Evolutionary conservation across 2,329 filamentous ascomycete species (phyloP).

Genomic region (Tolypocladium ovalisporum): DNA sequence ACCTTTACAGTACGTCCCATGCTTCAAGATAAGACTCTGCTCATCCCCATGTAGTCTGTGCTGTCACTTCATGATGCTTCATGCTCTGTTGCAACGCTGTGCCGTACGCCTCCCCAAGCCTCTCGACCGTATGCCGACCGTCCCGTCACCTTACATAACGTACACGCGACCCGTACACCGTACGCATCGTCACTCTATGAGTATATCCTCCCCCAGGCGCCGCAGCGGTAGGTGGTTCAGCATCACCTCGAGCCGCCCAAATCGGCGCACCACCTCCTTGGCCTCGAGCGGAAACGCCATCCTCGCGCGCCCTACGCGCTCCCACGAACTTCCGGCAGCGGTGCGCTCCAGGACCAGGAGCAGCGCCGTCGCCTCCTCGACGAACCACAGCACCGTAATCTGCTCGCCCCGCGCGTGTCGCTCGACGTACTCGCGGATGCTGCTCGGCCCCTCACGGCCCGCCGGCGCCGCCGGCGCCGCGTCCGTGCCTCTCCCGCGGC

Average conservation of each 20-base stretch:
- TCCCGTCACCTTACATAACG: not conserved
- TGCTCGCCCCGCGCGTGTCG: conserved; percentile 21
- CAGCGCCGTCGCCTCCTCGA: conserved; percentile 22
- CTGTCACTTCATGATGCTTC: too few species aligned
- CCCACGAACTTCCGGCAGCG: conserved; percentile 13
- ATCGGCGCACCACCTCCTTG: conserved; percentile 19
- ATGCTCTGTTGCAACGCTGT: too few species aligned
- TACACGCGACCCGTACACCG: too few species aligned
- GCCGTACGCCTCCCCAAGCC: not conserved
- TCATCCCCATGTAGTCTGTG: too few species aligned
- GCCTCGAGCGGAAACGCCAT: conserved; percentile 22
- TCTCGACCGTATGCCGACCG: not conserved
- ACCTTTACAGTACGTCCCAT: too few species aligned
- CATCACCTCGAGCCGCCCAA: conserved; percentile 18
- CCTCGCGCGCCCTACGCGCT: conserved; percentile 22
- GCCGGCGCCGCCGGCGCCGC: not conserved
- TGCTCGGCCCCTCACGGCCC: conserved; percentile 1
- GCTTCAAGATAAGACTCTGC: not conserved
- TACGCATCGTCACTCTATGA: conserved; percentile 15
- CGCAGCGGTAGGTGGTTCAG: conserved; percentile 19
- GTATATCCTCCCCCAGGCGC: conserved; percentile 19
- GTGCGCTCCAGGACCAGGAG: conserved; percentile 20
- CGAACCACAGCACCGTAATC: conserved; percentile 25
- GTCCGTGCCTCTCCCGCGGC: conserved; percentile 12
- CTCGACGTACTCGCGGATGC: conserved; percentile 22